A percentile compares a stretch with the other conserved stretches of the same genome.
Conservation (phyloP, 2,329 filamentous ascomycete species). For the Tolypocladium paradoxum region DNA sequence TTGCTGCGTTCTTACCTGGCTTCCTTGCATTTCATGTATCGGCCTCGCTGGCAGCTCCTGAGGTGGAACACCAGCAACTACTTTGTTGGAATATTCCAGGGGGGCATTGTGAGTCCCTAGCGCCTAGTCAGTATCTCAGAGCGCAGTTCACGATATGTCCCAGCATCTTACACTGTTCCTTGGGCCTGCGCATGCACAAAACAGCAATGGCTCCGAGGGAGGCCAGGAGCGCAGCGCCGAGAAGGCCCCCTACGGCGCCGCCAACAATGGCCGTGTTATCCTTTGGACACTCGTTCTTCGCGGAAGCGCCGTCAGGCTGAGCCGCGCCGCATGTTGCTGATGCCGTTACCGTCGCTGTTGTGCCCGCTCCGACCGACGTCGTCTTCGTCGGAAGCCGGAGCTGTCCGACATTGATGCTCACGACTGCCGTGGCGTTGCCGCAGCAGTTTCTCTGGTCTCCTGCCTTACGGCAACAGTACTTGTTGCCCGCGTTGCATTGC, state of each 20-base stretch:
- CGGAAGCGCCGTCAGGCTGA: not conserved
- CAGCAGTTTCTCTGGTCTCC: slow-evolving; percentile 8
- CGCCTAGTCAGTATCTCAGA: not conserved
- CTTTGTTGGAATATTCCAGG: not conserved
- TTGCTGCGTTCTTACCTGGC: not conserved
- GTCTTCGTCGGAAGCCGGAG: not conserved
- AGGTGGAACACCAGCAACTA: not conserved
- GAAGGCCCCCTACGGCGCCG: slow-evolving; percentile 10
- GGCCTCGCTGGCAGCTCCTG: not conserved
- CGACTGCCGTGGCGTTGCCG: slow-evolving; percentile 2
- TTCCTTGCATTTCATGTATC: not conserved
- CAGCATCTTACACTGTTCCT: not conserved
- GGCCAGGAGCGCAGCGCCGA: slow-evolving; percentile 11
- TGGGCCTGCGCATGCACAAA: slow-evolving; percentile 3
- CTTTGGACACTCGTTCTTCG: slow-evolving; percentile 6
- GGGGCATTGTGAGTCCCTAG: not conserved
- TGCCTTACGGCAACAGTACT: slow-evolving; percentile 9
- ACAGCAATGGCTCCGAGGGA: slow-evolving; percentile 9
- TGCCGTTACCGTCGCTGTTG: not conserved
- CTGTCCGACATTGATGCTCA: slow-evolving; percentile 2
- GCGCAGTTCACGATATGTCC: not conserved
- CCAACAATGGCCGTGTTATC: slow-evolving; percentile 11
- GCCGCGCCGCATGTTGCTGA: not conserved
- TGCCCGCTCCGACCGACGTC: not conserved
- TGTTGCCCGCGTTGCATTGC: slow-evolving; percentile 6